These are phyloP conservation scores for Candida tammaniensis DNA, from an alignment of 805 yeast genomes.

Conservation along the genomic window DNA sequence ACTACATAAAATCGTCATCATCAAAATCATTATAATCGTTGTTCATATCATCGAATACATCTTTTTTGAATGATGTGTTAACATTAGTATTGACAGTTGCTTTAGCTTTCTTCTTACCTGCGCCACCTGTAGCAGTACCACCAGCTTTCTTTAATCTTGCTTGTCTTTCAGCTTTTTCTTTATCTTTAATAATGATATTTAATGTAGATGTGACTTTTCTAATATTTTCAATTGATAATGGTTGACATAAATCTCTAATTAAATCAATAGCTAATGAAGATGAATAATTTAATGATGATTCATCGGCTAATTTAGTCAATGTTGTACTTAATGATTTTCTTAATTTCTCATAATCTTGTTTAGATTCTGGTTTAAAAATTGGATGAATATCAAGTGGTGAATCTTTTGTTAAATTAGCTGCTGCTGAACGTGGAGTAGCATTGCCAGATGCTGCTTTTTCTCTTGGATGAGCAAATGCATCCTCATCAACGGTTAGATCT, in stretches of 20 bases:
- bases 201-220: constrained; percentile 85
- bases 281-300: constrained; percentile 64
- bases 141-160: constrained; percentile 79
- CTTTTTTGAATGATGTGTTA: constrained; percentile 58
- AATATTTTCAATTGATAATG: constrained; percentile 75
- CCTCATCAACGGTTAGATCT: constrained; percentile 48
- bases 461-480: constrained; percentile 49
- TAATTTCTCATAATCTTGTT: constrained; percentile 65
- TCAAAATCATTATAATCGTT: constrained; percentile 58
- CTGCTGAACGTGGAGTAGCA: constrained; percentile 28
- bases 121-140: constrained; percentile 87
- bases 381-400: constrained; percentile 75
- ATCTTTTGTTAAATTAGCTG: constrained; percentile 43
- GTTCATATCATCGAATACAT: constrained; percentile 51
- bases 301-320: constrained; percentile 42
- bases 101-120: constrained; percentile 92
- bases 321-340: constrained; percentile 24
- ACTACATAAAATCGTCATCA: constrained; percentile 81
- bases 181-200: constrained; percentile 76
- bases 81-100: constrained; percentile 64
- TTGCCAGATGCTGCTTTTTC: constrained; percentile 44
- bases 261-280: constrained; percentile 79
- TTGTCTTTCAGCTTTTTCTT: constrained; percentile 86
- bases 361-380: constrained; percentile 77
- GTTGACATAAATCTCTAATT: constrained; percentile 78